A percentile compares a stretch with the other conserved stretches of the same genome.
Conservation (phyloP, 2,329 filamentous ascomycete genomes). For the Colletotrichum eremochloae region DNA sequence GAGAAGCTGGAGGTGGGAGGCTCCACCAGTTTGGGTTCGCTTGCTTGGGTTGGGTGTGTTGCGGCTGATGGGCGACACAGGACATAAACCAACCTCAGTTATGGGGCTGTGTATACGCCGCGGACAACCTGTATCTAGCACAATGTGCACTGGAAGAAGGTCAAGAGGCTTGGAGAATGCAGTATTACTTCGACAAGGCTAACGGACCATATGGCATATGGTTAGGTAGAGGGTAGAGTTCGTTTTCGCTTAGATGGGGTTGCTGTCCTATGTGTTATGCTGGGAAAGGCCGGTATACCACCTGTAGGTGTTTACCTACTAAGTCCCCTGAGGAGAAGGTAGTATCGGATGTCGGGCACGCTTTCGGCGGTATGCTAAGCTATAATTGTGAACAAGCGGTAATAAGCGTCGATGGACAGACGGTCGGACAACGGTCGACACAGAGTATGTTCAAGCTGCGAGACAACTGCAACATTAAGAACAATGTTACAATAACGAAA, state of each 20-base stretch:
- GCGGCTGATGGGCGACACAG: conserved; percentile 1
- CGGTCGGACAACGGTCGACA: not conserved
- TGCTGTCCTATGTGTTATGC: not conserved
- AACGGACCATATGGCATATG: not conserved
- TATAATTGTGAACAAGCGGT: not conserved
- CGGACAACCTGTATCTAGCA: not conserved
- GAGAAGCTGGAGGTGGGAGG: not conserved
- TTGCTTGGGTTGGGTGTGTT: not conserved
- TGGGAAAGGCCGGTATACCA: not conserved
- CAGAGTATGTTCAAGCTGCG: too few species aligned
- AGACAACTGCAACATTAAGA: too few species aligned
- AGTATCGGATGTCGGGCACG: not conserved
- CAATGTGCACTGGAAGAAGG: not conserved
- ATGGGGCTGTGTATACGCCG: not conserved
- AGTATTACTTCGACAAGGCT: not conserved
- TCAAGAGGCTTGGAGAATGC: not conserved
- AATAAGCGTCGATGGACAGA: not conserved
- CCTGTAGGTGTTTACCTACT: too few species aligned
- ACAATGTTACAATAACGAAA: not conserved
- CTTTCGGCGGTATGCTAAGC: not conserved
- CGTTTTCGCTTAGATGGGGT: not conserved
- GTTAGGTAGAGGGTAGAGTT: not conserved
- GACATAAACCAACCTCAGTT: not conserved
- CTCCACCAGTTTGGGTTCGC: not conserved
- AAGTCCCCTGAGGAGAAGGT: too few species aligned